phyloP scores from a whole-genome alignment of 2,329 filamentous ascomycete species.

The Dactylella cylindrospora region DNA sequence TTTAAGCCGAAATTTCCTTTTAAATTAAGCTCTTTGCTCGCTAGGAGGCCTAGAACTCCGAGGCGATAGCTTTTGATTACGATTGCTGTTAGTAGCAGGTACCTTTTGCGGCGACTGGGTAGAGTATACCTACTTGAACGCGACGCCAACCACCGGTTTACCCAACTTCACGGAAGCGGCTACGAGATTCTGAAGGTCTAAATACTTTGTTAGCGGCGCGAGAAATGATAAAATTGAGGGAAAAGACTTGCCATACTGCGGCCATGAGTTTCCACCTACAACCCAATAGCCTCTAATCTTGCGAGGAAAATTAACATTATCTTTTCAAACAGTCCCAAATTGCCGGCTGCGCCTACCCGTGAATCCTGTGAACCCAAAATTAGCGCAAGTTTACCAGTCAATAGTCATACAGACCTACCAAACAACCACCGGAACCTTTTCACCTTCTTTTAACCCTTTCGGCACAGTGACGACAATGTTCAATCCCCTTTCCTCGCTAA shows the following conservation, averaged over 20 bases:
- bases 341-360: conserved; percentile 3
- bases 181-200: conserved; percentile 24
- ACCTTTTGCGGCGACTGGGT: neutral
- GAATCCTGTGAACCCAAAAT: conserved; percentile 6
- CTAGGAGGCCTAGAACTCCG: conserved; percentile 21
- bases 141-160: conserved; percentile 20
- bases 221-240: too few relatives aligned
- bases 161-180: conserved; percentile 9
- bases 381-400: neutral
- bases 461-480: conserved; percentile 51
- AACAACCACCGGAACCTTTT: conserved; percentile 46
- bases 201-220: neutral
- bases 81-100: neutral
- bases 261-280: conserved; percentile 38
- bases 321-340: neutral
- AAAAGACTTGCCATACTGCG: conserved; percentile 23
- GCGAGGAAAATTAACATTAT: neutral
- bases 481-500: conserved; percentile 52
- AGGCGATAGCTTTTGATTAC: conserved; percentile 43
- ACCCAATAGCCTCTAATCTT: conserved; percentile 28
- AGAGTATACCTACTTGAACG: conserved; percentile 25
- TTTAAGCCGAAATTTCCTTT: conserved; percentile 58
- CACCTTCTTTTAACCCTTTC: conserved; percentile 13
- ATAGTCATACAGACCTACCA: conserved; percentile 19
- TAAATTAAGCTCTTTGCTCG: conserved; percentile 51